Base-by-base conservation (phyloP, 805 yeast species). In the Hanseniaspora nectarophila region DNA sequence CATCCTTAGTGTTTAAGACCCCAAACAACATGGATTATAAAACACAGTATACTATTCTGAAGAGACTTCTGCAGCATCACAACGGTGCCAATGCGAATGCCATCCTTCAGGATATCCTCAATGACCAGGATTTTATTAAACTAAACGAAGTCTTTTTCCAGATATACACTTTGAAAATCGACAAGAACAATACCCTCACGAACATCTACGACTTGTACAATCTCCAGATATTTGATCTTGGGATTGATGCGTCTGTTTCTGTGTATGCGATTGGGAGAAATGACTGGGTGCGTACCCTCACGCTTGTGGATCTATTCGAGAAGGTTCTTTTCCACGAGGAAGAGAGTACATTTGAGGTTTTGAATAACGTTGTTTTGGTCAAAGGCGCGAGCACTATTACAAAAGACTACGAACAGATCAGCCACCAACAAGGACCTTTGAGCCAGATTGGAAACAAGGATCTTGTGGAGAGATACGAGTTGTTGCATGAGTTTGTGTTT, bases 11-110 rank as follows among this genome's bases (percentile, higher is more conserved):
- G 21, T 21, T 18, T 3, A 21, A 21, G 3, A 20, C 29, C 9
- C n/a, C 23, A 35, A 35, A 37, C 35, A n/a, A 24, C n/a, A 46
- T 49, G 53, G 53, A 49, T 18, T 49, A 49, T 13, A 49, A 49
- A 18, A 24, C 28, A 15, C 53, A 49, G 20, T 49, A 49, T 13
- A 42, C 44, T 4, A 28, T 49, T 9, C 31, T 49, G 5, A 49
- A 42, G 23, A 24, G 37, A 42, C 32, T 49, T 15, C 24, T 49
- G 18, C 16, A 24, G n/a, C 43, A 49, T 18, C 13, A 33, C 28
- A 15, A 24, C 8, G 32, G 34, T 7, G 16, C 28, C 1, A 21
- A 48, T n/a, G 28, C 23, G 8, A 49, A 33, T n/a, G 16, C 21
- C 10, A 10, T 34, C 2, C 37, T 49, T 2, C 53, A 49, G 20